These are phyloP conservation scores for Medicago truncatula DNA, from an alignment of 306 rosid genomes.

Conservation along the genomic window DNA sequence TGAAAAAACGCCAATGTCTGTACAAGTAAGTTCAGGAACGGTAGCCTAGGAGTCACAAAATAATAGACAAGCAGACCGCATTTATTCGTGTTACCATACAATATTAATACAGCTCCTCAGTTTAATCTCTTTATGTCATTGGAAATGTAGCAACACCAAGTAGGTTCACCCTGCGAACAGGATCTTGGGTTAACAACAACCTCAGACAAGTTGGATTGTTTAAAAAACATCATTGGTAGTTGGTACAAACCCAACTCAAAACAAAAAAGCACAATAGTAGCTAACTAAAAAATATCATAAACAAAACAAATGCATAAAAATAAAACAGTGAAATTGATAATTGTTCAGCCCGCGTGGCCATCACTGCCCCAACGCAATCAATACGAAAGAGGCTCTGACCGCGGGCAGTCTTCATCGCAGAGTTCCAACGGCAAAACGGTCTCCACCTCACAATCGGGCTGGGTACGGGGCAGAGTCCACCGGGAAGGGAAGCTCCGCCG, in stretches of 20 bases:
- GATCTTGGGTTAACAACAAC: constrained; percentile 45
- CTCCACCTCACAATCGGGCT: background rate
- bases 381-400: constrained; percentile 43
- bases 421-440: constrained; percentile 23
- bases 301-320: too few relatives aligned
- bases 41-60: too few relatives aligned
- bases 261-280: too few relatives aligned
- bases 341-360: constrained; percentile 48
- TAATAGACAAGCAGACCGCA: too few relatives aligned
- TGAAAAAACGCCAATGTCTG: too few relatives aligned
- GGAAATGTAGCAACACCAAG: constrained; percentile 52
- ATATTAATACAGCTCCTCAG: background rate
- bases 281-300: too few relatives aligned
- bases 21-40: too few relatives aligned
- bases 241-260: background rate
- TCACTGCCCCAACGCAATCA: constrained; percentile 39
- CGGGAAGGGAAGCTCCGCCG: constrained; percentile 30
- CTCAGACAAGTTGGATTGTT: constrained; percentile 64
- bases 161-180: constrained; percentile 55
- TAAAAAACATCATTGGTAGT: constrained; percentile 22
- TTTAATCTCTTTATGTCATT: constrained; percentile 41
- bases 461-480: constrained; percentile 26
- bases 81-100: too few relatives aligned
- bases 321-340: background rate
- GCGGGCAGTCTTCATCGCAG: constrained; percentile 60